A percentile compares a stretch with the other conserved stretches of the same genome.
Evolutionary conservation across 345 rosid species (phyloP).

Genomic region (Erodium maritimum): DNA sequence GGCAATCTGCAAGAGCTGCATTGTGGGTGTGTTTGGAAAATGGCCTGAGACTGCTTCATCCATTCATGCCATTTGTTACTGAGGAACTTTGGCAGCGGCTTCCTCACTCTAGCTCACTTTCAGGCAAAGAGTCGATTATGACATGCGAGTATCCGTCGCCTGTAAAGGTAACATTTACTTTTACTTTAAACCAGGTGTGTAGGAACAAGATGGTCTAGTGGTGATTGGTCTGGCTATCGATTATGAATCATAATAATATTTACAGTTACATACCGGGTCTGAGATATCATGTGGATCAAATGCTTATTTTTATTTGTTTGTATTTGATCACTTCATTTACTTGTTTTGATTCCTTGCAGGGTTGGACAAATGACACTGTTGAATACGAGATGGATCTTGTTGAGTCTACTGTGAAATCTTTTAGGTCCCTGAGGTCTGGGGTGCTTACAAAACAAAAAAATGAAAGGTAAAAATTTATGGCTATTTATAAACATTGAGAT

Average conservation of each 20-base stretch:
- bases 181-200: neutral
- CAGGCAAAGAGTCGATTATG: constrained; percentile 75
- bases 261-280: neutral
- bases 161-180: constrained; percentile 35
- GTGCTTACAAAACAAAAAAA: constrained; percentile 62
- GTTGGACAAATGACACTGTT: constrained; percentile 53
- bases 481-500: neutral
- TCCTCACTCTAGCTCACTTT: constrained; percentile 32
- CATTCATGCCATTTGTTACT: constrained; percentile 88
- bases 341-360: constrained; percentile 19
- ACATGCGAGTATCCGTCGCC: constrained; percentile 62
- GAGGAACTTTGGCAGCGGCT: constrained; percentile 97
- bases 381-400: constrained; percentile 74
- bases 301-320: neutral
- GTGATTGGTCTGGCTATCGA: too few relatives aligned
- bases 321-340: neutral
- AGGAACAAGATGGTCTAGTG: neutral
- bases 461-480: constrained; percentile 39
- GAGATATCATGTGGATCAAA: neutral
- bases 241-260: too few relatives aligned
- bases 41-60: constrained; percentile 88
- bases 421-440: constrained; percentile 68
- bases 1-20: constrained; percentile 49
- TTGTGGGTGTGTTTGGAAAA: constrained; percentile 78
- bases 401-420: constrained; percentile 50